Evolutionary conservation across 208 protist genomes (phyloP).

Genomic region (Trypanosomatidae sp.): DNA sequence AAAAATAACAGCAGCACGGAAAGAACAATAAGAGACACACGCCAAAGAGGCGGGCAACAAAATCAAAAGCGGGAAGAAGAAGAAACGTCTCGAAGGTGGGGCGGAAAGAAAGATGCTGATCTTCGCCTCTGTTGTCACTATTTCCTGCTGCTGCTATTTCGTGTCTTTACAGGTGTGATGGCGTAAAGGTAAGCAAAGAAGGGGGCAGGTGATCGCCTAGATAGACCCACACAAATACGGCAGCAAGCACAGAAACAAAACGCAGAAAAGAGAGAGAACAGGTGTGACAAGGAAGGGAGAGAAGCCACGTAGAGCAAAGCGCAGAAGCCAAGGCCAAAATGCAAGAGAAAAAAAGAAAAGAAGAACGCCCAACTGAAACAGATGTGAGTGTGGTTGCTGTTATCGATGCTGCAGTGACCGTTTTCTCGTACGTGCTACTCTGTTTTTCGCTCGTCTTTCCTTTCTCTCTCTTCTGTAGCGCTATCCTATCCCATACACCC

Average conservation of each 20-base stretch:
- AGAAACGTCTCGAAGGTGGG: background rate
- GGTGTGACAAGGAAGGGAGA: background rate
- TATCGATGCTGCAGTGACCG: background rate
- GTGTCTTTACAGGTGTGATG: background rate
- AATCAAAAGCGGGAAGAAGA: background rate
- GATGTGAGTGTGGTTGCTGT: background rate
- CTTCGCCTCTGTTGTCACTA: background rate
- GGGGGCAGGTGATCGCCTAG: background rate
- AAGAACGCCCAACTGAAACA: background rate
- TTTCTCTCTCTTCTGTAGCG: background rate
- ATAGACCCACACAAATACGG: background rate
- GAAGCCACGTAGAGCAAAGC: background rate
- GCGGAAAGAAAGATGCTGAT: background rate
- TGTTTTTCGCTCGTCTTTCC: background rate
- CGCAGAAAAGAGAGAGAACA: slow-evolving; percentile 1
- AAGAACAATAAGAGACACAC: background rate
- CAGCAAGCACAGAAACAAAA: slow-evolving; percentile 1
- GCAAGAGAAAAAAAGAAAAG: background rate
- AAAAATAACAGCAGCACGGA: background rate
- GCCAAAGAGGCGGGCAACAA: background rate
- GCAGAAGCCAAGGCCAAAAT: background rate
- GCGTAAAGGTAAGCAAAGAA: background rate
- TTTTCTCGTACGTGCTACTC: background rate
- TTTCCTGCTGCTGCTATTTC: background rate
- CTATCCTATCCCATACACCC: background rate